Evolutionary conservation across 106 monocot species (phyloP), one percentile per base, ranked within the genome.

Genomic region (Dendrobium officinale): DNA sequence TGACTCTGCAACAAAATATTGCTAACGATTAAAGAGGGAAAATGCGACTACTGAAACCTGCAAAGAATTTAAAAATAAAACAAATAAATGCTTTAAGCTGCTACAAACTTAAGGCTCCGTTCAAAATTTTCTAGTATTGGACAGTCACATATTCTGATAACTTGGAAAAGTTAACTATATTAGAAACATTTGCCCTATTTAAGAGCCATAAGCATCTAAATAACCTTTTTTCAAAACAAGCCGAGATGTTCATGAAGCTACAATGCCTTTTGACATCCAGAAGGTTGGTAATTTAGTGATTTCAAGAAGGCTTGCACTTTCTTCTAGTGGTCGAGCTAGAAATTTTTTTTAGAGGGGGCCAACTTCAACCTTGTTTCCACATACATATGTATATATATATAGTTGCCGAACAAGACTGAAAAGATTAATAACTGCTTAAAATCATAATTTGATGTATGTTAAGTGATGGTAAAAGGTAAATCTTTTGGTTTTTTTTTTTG

Each of bases 1-100:
- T 79, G 94, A 91, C 11, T 98, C 98, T 96, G 86, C 40, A 83
- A 82, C 49, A 79, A 78, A 61, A 83, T 64, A 78, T 45, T 79
- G 55, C 2, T 66, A 56, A 75, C 22, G 26, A 41, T 77, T 43
- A 67, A 75, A 79, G 55, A 16, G 11, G 26, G 26, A 76, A 76
- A 76, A 48, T 48, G 42, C 2, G 43, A 42, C 73, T 18, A 70
- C 26, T 74, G 20, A 74, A 74, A 43, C 20, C 43, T 43, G 42
- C 43, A 43, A 15, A 74, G 16, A 4, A 42, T 20, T 33, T 13
- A 33, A 67, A 15, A 70, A 16, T 31, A 41, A 42, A 74, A 43
- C 74, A 74, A 74, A 41, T 74, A 74, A 74, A 74, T 74, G 20
- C 16, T 64, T 24, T 6, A 64, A 4, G 33, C 37, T 37, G 2